Evolutionary conservation across 140 eudicot genomes (phyloP).

Genomic region (Bidens hawaiensis): DNA sequence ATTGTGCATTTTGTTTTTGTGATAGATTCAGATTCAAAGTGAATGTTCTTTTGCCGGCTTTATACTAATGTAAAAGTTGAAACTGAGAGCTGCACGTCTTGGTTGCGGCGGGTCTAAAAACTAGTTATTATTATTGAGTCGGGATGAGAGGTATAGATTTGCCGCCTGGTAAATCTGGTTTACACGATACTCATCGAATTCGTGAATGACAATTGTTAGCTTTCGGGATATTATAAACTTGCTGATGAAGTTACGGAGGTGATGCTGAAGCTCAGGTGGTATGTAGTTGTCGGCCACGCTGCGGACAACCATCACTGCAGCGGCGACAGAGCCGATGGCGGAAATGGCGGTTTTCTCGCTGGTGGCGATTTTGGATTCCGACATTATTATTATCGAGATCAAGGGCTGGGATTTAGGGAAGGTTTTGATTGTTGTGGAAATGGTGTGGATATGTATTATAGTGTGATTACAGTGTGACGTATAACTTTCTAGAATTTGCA

Average conservation of each 20-base stretch:
- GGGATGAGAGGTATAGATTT: slow-evolving; percentile 36
- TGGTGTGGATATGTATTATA: not conserved
- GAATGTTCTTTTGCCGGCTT: no score
- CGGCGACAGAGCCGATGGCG: slow-evolving; percentile 51
- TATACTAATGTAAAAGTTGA: no score
- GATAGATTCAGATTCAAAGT: no score
- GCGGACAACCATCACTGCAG: slow-evolving; percentile 47
- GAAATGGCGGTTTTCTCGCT: slow-evolving; percentile 46
- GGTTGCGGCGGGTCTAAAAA: no score
- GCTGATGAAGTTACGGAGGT: slow-evolving; percentile 33
- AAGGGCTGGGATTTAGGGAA: not conserved
- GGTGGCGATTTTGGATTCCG: slow-evolving; percentile 33
- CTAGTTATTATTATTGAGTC: slow-evolving; percentile 30
- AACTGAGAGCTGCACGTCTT: no score
- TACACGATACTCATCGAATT: slow-evolving; percentile 40
- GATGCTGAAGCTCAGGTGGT: slow-evolving; percentile 45
- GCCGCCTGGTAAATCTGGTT: slow-evolving; percentile 51
- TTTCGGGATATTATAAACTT: slow-evolving; percentile 40
- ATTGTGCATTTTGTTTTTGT: no score
- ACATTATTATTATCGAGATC: not conserved
- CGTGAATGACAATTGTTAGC: slow-evolving; percentile 49
- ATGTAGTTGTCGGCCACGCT: slow-evolving; percentile 39
- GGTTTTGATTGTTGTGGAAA: not conserved
- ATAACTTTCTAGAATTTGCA: no score
- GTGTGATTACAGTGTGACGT: no score